These are phyloP conservation scores for Talaromyces sp. DNA, from an alignment of 2,329 filamentous ascomycete genomes.

Conservation along the genomic window DNA sequence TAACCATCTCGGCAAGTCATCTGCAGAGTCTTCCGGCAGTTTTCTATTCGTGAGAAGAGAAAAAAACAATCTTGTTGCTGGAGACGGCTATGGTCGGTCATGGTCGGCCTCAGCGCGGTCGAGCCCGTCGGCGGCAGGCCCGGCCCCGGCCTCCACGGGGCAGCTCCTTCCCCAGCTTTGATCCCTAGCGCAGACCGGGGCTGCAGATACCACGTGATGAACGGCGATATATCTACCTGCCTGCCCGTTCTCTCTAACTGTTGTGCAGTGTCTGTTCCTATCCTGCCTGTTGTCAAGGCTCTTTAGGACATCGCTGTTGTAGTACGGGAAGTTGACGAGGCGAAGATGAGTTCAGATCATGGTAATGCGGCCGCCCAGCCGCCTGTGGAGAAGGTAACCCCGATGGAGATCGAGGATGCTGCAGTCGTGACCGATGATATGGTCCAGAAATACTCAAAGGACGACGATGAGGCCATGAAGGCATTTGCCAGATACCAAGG, in stretches of 20 bases:
- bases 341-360: not conserved
- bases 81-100: not conserved
- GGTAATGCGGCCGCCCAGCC: not conserved
- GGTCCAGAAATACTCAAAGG: constrained; percentile 40
- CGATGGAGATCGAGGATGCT: not conserved
- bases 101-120: not conserved
- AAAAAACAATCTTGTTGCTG: not conserved
- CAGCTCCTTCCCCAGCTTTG: not conserved
- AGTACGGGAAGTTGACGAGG: not conserved
- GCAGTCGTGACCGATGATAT: not conserved
- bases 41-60: not conserved
- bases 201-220: not conserved
- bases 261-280: not conserved
- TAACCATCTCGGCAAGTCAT: not conserved
- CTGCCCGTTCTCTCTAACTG: not conserved
- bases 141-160: not conserved
- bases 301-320: not conserved
- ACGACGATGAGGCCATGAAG: constrained; percentile 55
- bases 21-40: not conserved
- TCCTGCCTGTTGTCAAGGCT: not conserved
- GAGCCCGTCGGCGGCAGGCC: not conserved
- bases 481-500: constrained; percentile 44
- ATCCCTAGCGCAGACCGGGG: not conserved
- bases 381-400: not conserved
- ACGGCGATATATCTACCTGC: not conserved